Evolutionary conservation across 176 grass and related monocot species (phyloP), one percentile per base, ranked within the genome.

Genomic region (Aegilops bicornis): DNA sequence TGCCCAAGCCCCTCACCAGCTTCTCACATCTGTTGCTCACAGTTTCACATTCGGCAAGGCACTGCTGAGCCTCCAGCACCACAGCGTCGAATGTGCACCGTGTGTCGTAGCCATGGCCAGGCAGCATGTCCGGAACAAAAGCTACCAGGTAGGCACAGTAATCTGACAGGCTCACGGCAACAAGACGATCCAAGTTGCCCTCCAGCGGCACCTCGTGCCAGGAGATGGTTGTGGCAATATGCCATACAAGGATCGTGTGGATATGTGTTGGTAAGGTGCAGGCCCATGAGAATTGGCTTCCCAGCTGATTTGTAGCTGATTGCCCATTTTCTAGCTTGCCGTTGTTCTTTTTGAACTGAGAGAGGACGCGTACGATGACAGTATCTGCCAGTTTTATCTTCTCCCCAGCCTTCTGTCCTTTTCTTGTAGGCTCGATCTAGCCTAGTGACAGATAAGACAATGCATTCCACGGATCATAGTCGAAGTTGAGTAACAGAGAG

Each of bases 81-180:
- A 42, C 40, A 11, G 2, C n/a, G n/a, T n/a, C n/a, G n/a, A n/a
- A n/a, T n/a, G n/a, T 54, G 22, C 40, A 39, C 29, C 2, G 59
- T n/a, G 85, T 73, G 40, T 87, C 78, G 31, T 87, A 76, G 30
- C 31, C 43, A 79, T 82, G 39, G 7, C 69, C 42, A n/a, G 60
- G 69, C 42, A 76, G 69, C 86, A 66, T 82, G 85, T 75, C 69
- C 10, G 59, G 85, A 8, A 82, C 31, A 79, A 87, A 87, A 47
- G 42, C 79, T 71, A 75, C 68, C 40, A 87, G 59, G 42, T 82
- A 82, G 31, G 86, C 86, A 72, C 69, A 82, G 70, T 87, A 82
- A 17, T 58, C 43, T n/a, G 42, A 87, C 31, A 82, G n/a, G 60
- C 43, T 58, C 30, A 58, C 66, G 7, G 61, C 31, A 25, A 87